These are phyloP conservation scores for Lenzites betulinus DNA, from an alignment of 768 basidiomycete species.

Conservation along the genomic window DNA sequence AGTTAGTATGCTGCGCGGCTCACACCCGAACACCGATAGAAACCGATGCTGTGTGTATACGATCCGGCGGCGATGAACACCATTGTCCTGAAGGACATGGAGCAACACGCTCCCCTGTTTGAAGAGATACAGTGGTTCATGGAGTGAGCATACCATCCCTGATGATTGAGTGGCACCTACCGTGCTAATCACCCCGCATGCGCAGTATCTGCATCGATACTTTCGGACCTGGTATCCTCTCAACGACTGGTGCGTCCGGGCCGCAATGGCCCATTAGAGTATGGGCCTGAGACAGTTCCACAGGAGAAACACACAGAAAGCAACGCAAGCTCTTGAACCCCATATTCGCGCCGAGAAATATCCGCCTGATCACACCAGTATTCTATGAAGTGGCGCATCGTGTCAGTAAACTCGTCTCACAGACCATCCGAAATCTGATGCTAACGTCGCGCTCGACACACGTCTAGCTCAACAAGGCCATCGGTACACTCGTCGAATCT, in stretches of 20 bases:
- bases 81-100: slow-evolving; percentile 17
- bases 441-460: too few species aligned
- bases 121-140: slow-evolving; percentile 11
- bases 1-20: neutral
- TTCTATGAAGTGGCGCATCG: slow-evolving; percentile 12
- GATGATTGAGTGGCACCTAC: too few species aligned
- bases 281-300: too few species aligned
- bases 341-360: slow-evolving; percentile 14
- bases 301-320: slow-evolving; percentile 24
- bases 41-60: slow-evolving; percentile 12
- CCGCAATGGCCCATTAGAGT: too few species aligned
- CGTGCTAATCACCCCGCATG: too few species aligned
- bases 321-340: slow-evolving; percentile 28
- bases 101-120: neutral
- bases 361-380: slow-evolving; percentile 15
- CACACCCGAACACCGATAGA: neutral
- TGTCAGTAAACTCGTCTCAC: slow-evolving; percentile 2
- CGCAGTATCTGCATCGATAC: neutral
- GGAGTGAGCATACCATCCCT: too few species aligned
- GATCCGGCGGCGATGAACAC: slow-evolving; percentile 20
- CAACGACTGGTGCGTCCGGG: slow-evolving; percentile 15
- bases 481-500: slow-evolving; percentile 2
- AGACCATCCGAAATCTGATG: too few species aligned
- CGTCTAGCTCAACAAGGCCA: slow-evolving; percentile 20
- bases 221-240: slow-evolving; percentile 12